phyloP scores from a whole-genome alignment of 2,329 filamentous ascomycete genomes.

The Teratosphaeria epicoccoides region DNA sequence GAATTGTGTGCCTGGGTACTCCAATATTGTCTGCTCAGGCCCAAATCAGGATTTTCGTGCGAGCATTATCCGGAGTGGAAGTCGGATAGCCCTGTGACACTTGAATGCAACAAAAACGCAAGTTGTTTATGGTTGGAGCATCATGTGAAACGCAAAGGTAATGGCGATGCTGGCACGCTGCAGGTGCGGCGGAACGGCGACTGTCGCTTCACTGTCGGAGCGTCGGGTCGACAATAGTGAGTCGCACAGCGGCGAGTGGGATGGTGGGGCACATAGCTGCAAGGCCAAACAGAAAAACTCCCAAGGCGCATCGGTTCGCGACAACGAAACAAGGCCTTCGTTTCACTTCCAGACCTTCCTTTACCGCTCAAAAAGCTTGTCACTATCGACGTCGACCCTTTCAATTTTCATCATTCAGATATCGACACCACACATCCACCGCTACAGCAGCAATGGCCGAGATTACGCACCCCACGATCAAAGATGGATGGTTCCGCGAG shows the following conservation, averaged over 20 bases:
- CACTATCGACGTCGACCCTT: neutral
- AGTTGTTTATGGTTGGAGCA: neutral
- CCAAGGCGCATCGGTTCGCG: neutral
- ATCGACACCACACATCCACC: neutral
- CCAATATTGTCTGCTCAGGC: neutral
- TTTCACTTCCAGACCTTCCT: neutral
- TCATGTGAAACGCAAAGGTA: neutral
- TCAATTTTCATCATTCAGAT: neutral
- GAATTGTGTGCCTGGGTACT: neutral
- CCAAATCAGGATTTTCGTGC: neutral
- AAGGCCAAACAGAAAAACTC: neutral
- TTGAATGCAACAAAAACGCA: too few relatives aligned
- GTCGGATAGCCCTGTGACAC: too few relatives aligned
- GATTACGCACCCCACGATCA: slow-evolving; percentile 66
- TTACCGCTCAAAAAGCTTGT: neutral
- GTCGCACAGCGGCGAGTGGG: neutral
- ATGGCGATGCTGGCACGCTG: too few relatives aligned
- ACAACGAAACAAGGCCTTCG: neutral
- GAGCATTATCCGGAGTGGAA: neutral
- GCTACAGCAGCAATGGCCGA: slow-evolving; percentile 46
- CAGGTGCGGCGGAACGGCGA: too few relatives aligned
- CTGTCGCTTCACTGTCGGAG: too few relatives aligned
- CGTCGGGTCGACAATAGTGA: neutral
- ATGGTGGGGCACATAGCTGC: neutral
- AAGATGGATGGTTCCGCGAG: slow-evolving; percentile 99